These are phyloP conservation scores for Massospora cicadina DNA, from an alignment of 371 early-diverging fungal genomes.

Conservation along the genomic window DNA sequence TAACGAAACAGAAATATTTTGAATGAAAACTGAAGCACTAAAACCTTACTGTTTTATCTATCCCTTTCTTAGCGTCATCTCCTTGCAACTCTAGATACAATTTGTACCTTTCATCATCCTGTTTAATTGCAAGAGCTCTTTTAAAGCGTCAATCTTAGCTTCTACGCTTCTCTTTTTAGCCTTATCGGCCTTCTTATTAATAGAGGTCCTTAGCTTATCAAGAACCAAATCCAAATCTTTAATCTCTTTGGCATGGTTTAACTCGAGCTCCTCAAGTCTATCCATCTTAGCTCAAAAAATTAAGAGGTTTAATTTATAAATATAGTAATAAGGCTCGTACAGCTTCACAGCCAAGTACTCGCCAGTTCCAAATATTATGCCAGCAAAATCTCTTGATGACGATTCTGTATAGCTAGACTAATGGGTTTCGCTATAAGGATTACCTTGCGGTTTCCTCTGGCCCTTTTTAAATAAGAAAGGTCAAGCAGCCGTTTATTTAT, in stretches of 20 bases:
- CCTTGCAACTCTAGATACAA: neutral
- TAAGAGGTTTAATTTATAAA: neutral
- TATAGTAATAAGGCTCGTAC: neutral
- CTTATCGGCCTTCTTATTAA: conserved; percentile 8
- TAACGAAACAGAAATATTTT: too few species aligned
- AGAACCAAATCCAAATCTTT: neutral
- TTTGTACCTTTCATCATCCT: conserved; percentile 6
- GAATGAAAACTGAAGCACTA: too few species aligned
- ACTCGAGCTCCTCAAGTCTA: neutral
- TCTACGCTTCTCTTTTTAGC: conserved; percentile 1
- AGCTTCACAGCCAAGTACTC: neutral
- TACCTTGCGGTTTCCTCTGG: neutral
- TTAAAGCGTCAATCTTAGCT: neutral
- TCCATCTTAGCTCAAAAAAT: neutral
- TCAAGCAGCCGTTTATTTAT: too few species aligned
- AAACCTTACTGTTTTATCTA: neutral
- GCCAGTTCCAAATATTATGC: conserved; percentile 6
- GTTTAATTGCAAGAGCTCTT: conserved; percentile 9
- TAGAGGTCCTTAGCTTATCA: neutral
- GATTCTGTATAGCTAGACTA: conserved; percentile 1
- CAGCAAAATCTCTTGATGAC: conserved; percentile 9
- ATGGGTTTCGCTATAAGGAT: neutral
- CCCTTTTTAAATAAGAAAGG: neutral
- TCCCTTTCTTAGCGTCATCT: neutral
- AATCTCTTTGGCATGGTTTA: neutral